Percentiles rank a stretch among this genome's conserved stretches.
phyloP scores from a whole-genome alignment of 768 basidiomycete species.

The Amanita pallidorosea region DNA sequence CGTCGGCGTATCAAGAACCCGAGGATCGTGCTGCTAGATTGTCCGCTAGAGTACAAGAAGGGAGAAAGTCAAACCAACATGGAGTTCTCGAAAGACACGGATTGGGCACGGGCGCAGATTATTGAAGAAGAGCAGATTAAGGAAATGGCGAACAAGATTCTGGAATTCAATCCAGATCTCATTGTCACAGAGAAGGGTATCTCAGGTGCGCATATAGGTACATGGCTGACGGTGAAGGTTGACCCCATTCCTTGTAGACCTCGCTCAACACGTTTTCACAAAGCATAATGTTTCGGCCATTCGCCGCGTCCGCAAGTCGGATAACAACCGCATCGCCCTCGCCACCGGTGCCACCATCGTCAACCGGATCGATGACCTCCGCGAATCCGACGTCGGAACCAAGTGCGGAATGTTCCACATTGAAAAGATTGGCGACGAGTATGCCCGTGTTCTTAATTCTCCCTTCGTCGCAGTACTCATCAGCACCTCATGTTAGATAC shows the following conservation, averaged over 20 bases:
- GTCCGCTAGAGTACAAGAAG: conserved; percentile 98
- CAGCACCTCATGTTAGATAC: conserved; percentile 42
- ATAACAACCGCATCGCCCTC: conserved; percentile 97
- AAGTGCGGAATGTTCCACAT: conserved; percentile 93
- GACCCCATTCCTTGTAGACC: conserved; percentile 31
- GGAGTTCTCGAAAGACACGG: conserved; percentile 88
- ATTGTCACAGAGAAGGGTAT: conserved; percentile 97
- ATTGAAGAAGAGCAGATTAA: conserved; percentile 98
- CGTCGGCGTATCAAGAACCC: conserved; percentile 83
- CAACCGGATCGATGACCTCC: conserved; percentile 89
- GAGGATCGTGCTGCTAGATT: conserved; percentile 82
- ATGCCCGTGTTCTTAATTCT: conserved; percentile 14
- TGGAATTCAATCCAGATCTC: conserved; percentile 92
- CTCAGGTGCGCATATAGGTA: conserved; percentile 51
- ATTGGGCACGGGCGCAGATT: conserved; percentile 87
- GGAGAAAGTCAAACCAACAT: conserved; percentile 98
- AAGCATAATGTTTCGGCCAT: conserved; percentile 87
- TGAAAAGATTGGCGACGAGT: conserved; percentile 97
- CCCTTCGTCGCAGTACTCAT: background rate
- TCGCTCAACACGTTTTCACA: conserved; percentile 84
- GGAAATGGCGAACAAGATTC: conserved; percentile 66
- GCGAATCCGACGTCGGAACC: conserved; percentile 87
- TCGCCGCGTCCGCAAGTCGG: conserved; percentile 95
- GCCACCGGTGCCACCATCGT: conserved; percentile 95
- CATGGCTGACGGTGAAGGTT: background rate